Conservation (phyloP, 169 alveolate genomes). For the Besnoitia besnoiti region DNA sequence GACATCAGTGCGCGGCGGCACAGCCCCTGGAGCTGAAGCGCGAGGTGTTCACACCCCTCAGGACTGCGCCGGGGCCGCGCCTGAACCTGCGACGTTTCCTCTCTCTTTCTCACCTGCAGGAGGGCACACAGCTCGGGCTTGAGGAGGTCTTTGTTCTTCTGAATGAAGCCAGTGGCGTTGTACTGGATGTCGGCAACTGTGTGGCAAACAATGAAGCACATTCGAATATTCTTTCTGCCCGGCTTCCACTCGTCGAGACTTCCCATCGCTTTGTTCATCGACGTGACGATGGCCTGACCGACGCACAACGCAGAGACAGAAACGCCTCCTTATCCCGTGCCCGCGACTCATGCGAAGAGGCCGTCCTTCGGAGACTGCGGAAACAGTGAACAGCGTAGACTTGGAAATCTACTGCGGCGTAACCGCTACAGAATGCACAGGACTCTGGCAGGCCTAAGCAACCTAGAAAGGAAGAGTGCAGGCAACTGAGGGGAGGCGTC, state of each 20-base stretch:
- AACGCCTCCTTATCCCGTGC: neutral
- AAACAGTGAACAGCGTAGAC: too few species aligned
- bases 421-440: too few species aligned
- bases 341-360: too few species aligned
- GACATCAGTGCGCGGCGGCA: too few species aligned
- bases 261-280: neutral
- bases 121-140: slow-evolving; percentile 80
- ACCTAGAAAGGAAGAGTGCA: too few species aligned
- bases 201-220: slow-evolving; percentile 82
- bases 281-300: slow-evolving; percentile 19
- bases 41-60: too few species aligned
- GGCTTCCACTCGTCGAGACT: slow-evolving; percentile 1
- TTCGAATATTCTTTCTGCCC: slow-evolving; percentile 77
- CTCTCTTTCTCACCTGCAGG: neutral
- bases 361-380: too few species aligned
- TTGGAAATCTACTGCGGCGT: too few species aligned
- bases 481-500: too few species aligned
- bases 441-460: too few species aligned
- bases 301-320: neutral
- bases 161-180: slow-evolving; percentile 81
- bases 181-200: slow-evolving; percentile 87
- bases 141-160: slow-evolving; percentile 85
- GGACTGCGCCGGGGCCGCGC: too few species aligned
- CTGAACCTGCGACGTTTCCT: neutral
- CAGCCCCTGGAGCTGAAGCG: too few species aligned